Evolutionary conservation across 768 basidiomycete species (phyloP), one percentile per base, ranked within the genome.

Genomic region (Mycena galericulata): DNA sequence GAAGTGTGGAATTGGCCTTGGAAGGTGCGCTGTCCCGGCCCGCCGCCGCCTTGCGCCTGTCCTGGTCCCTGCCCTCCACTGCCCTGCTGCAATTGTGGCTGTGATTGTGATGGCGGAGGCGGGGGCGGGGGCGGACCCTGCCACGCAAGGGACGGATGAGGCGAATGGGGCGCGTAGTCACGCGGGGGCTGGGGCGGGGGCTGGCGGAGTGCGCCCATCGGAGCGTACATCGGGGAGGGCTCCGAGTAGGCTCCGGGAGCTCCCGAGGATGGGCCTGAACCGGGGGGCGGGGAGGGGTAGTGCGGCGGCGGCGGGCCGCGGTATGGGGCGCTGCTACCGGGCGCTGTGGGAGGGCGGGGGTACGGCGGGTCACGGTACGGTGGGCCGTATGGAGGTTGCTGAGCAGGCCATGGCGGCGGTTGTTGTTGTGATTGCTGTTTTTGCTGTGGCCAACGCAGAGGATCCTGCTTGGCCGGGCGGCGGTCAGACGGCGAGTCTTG

Each of bases 401-500:
- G 38, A 15, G 6, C 30, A 12, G 62, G 56, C 58, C 30, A 50
- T 61, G 8, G 45, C 60, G 34, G n/a, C n/a, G n/a, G n/a, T n/a
- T n/a, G n/a, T n/a, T n/a, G n/a, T n/a, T n/a, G n/a, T n/a, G n/a
- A n/a, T n/a, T n/a, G n/a, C n/a, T n/a, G n/a, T n/a, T n/a, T n/a
- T n/a, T n/a, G n/a, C n/a, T n/a, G n/a, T n/a, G n/a, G n/a, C n/a
- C n/a, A n/a, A n/a, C n/a, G n/a, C n/a, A n/a, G n/a, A n/a, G n/a
- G n/a, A n/a, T n/a, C n/a, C n/a, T n/a, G n/a, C n/a, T n/a, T n/a
- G n/a, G n/a, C n/a, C n/a, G n/a, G n/a, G n/a, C 70, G 66, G 49
- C 68, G 56, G 72, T 90, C 89, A 0, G 90, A 90, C 54, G 91
- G 91, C 0, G 90, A 88, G 77, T 90, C 89, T 71, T 91, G 90